Conservation (phyloP, 257 asterid genomes). For the Vinca minor region DNA sequence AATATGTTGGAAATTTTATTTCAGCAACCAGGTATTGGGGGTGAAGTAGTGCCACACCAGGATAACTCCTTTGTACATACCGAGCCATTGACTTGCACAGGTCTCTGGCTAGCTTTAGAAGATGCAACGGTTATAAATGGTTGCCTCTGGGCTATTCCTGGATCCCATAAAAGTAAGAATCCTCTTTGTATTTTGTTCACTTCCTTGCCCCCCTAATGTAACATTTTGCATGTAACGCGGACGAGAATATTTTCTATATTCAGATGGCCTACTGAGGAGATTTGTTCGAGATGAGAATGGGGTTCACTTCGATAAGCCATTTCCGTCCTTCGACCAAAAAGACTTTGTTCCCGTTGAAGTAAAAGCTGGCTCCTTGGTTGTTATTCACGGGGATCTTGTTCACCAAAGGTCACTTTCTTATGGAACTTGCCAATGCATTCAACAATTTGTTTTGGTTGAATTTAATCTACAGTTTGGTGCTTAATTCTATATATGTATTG, state of each 20-base stretch:
- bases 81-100: constrained; percentile 75
- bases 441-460: not conserved
- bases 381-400: constrained; percentile 73
- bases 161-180: constrained; percentile 63
- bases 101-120: constrained; percentile 86
- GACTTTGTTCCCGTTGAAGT: constrained; percentile 72
- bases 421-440: constrained; percentile 1
- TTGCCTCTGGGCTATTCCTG: constrained; percentile 94
- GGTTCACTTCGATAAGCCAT: constrained; percentile 77
- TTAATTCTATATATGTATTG: not conserved
- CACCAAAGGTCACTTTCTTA: constrained; percentile 55
- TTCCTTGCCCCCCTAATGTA: not conserved
- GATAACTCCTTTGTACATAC: constrained; percentile 79
- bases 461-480: not conserved
- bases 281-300: constrained; percentile 77
- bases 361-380: constrained; percentile 64
- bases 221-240: not conserved
- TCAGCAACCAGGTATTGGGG: constrained; percentile 90
- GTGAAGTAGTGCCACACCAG: constrained; percentile 85
- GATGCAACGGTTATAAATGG: constrained; percentile 75
- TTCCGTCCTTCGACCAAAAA: constrained; percentile 56
- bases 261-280: constrained; percentile 88
- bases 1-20: constrained; percentile 19
- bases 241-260: not conserved
- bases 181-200: not conserved